Base-by-base conservation (phyloP, 2,329 filamentous ascomycete species). In the Fusarium succisae region DNA sequence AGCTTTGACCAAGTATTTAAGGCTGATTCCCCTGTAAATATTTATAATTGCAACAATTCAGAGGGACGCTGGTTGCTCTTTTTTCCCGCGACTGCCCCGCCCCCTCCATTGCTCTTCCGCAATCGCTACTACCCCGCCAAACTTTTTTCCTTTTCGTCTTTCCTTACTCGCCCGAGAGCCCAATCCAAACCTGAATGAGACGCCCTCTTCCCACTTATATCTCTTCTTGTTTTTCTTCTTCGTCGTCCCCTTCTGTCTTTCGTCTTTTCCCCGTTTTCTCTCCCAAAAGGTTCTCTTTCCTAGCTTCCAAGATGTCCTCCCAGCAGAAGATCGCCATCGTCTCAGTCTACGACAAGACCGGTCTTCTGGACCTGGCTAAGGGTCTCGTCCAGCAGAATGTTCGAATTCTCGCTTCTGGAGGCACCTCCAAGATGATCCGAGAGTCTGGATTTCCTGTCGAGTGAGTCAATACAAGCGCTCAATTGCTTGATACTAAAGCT, bases 341-440 rank as follows among this genome's bases (percentile, higher is more conserved):
- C 82, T 98, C 96, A 76, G 96, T 98, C 87, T 98, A 96, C 83
- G 94, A 99, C 89, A 99, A 99, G 91, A 98, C 96, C 64, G 96
- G 95, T 70, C 90, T 98, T 76, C 87, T 98, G 77, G 95, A 98
- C 85, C 89, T 98, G 78, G 94, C 95, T 79, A 97, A 97, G 85
- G 95, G 95, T 78, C 90, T 98, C 57, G 90, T 93, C 81, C 90
- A 96, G 87, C 91, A 97, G 81, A 92, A 96, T 91, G 93, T 98
- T 78, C 93, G 95, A 77, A 92, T 99, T 76, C 89, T 99, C 66
- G 96, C 96, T 62, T 98, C 96, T 66, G 96, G 96, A 69, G 96
- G 96, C 79, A 99, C 96, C 54, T 93, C 96, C 76, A 96, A 92
- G 86, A 93, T 98, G 93, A 98, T 98, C 79, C 92, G 96, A 81